phyloP scores from a whole-genome alignment of 2,329 filamentous ascomycete species.

The Fusarium tricinctum region DNA sequence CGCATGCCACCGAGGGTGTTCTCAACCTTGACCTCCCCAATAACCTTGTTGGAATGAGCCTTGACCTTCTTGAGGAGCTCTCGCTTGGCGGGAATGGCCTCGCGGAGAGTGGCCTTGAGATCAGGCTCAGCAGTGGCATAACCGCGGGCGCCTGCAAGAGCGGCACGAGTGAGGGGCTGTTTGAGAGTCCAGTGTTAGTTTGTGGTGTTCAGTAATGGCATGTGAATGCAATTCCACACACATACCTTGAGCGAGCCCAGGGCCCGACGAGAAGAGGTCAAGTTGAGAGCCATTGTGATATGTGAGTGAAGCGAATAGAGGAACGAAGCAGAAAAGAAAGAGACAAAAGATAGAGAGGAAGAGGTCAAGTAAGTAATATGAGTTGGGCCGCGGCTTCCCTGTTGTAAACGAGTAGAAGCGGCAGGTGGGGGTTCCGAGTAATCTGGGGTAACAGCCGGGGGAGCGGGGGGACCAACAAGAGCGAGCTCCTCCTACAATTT shows the following conservation, averaged over 20 bases:
- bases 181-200: slow-evolving; percentile 9
- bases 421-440: slow-evolving; percentile 35
- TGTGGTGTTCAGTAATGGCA: slow-evolving; percentile 6
- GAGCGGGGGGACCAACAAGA: slow-evolving; percentile 37
- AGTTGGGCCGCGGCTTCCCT: slow-evolving; percentile 46
- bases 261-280: slow-evolving; percentile 73
- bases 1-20: slow-evolving; percentile 97
- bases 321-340: slow-evolving; percentile 12
- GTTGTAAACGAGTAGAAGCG: slow-evolving; percentile 46
- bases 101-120: slow-evolving; percentile 87
- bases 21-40: slow-evolving; percentile 94
- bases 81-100: slow-evolving; percentile 89
- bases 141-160: slow-evolving; percentile 60
- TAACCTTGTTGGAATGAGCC: slow-evolving; percentile 81
- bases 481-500: background rate
- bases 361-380: slow-evolving; percentile 21
- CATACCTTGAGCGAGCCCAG: slow-evolving; percentile 75
- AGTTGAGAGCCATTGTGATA: slow-evolving; percentile 72
- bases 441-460: slow-evolving; percentile 49
- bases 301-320: slow-evolving; percentile 7
- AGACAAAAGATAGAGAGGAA: slow-evolving; percentile 3
- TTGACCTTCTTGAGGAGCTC: slow-evolving; percentile 96
- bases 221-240: slow-evolving; percentile 7
- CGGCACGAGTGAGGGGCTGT: slow-evolving; percentile 53
- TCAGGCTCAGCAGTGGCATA: slow-evolving; percentile 88